Conservation (phyloP, 2,329 filamentous ascomycete species). For the Celoporthe dispersa region DNA sequence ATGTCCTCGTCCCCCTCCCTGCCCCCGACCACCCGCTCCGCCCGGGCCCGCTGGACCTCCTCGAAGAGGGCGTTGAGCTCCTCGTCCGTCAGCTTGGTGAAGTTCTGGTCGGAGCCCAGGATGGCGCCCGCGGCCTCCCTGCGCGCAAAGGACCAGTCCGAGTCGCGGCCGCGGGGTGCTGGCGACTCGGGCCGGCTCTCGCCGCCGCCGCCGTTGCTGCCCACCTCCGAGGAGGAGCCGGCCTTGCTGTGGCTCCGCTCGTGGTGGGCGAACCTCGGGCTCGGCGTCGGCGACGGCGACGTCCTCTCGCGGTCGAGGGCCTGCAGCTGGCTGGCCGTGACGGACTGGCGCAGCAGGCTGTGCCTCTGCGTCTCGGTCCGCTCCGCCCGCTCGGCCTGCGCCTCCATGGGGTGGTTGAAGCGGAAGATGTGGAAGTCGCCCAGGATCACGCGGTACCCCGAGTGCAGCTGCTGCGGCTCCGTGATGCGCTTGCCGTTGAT, state of each 20-base stretch:
- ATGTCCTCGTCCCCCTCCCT: constrained; percentile 87
- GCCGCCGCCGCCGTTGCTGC: constrained; percentile 67
- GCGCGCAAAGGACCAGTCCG: constrained; percentile 93
- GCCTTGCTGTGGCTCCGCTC: constrained; percentile 80
- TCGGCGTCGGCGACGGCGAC: constrained; percentile 58
- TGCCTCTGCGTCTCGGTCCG: constrained; percentile 60
- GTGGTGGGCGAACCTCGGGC: constrained; percentile 70
- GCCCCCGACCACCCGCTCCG: constrained; percentile 68
- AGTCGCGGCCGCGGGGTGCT: constrained; percentile 74
- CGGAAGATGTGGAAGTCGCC: constrained; percentile 99
- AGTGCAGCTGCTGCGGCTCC: constrained; percentile 83
- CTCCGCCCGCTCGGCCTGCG: constrained; percentile 87
- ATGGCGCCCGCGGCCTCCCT: constrained; percentile 92
- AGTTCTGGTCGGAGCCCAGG: constrained; percentile 87
- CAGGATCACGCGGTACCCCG: constrained; percentile 91
- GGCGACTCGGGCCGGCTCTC: constrained; percentile 82
- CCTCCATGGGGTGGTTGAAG: constrained; percentile 97
- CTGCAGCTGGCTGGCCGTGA: constrained; percentile 65
- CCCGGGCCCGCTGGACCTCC: constrained; percentile 86
- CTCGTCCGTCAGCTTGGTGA: constrained; percentile 87
- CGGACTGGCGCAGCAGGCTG: constrained; percentile 84
- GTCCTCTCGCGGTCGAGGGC: constrained; percentile 53
- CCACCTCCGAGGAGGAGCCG: constrained; percentile 71
- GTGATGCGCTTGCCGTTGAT: constrained; percentile 92
- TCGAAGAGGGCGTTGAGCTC: constrained; percentile 93